Percentiles rank a stretch among this genome's conserved stretches.
These are phyloP conservation scores for Elongisporangium undulatum DNA, from an alignment of 352 stramenopile genomes.

Conservation along the genomic window DNA sequence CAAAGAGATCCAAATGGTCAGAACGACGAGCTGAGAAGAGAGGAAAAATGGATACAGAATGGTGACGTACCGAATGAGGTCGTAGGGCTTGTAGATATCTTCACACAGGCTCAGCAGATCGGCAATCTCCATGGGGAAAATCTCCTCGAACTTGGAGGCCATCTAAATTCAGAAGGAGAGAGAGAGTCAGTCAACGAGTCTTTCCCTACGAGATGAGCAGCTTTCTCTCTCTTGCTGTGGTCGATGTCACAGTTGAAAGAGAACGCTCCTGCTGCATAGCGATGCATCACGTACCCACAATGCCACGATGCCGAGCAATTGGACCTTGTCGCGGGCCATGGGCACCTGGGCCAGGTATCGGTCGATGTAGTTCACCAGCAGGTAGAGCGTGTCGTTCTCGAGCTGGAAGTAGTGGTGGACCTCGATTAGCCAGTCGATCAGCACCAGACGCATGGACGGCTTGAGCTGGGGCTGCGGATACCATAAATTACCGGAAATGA, in stretches of 20 bases:
- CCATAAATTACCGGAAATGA: neutral
- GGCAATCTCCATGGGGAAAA: conserved; percentile 96
- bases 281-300: conserved; percentile 72
- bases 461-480: conserved; percentile 29
- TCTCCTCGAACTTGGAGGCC: conserved; percentile 99
- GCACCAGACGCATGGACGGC: conserved; percentile 57
- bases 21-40: neutral
- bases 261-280: conserved; percentile 3
- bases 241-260: neutral
- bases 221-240: neutral
- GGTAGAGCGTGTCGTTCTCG: conserved; percentile 95
- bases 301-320: conserved; percentile 96
- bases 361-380: conserved; percentile 98
- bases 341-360: conserved; percentile 90
- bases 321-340: conserved; percentile 93
- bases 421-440: conserved; percentile 88
- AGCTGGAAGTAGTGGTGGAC: conserved; percentile 99
- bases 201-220: neutral
- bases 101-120: conserved; percentile 99
- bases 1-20: neutral
- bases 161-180: conserved; percentile 32
- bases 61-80: conserved; percentile 18
- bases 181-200: neutral
- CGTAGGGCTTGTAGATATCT: conserved; percentile 89
- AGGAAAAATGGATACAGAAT: neutral